Evolutionary conservation across 331 rosid species (phyloP).

Genomic region (Erythrophleum ivorense): DNA sequence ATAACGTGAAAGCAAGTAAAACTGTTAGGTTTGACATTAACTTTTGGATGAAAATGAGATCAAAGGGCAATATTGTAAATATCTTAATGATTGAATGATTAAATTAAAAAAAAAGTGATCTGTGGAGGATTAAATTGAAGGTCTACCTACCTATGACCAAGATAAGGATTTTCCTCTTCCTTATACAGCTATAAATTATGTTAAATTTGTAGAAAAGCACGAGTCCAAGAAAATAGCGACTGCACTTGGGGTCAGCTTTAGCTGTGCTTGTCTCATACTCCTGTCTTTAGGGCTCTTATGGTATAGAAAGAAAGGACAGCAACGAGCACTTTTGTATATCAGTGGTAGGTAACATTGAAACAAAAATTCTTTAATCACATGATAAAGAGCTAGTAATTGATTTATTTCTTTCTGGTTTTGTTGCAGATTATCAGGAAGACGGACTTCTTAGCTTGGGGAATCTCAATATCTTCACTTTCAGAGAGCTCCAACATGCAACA

Average conservation of each 20-base stretch:
- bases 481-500: conserved; percentile 88
- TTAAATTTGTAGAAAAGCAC: conserved; percentile 54
- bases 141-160: not conserved
- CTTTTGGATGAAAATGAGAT: no score
- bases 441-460: conserved; percentile 84
- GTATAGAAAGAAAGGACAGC: conserved; percentile 69
- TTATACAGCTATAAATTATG: not conserved
- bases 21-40: no score
- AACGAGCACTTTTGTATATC: conserved; percentile 60
- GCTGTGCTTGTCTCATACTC: conserved; percentile 64
- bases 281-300: conserved; percentile 60
- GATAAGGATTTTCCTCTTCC: not conserved
- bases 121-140: not conserved
- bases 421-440: conserved; percentile 78
- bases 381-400: not conserved
- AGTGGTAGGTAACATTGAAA: conserved; percentile 57
- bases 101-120: not conserved
- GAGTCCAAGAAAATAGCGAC: conserved; percentile 70
- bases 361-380: conserved; percentile 10
- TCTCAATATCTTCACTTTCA: conserved; percentile 78
- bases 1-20: no score
- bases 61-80: not conserved
- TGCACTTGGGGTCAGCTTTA: conserved; percentile 81
- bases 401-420: conserved; percentile 24
- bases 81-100: not conserved